Percentiles rank a stretch among this genome's conserved stretches.
These are phyloP conservation scores for Pezicula rhizophila DNA, from an alignment of 2,329 filamentous ascomycete species.

Conservation along the genomic window DNA sequence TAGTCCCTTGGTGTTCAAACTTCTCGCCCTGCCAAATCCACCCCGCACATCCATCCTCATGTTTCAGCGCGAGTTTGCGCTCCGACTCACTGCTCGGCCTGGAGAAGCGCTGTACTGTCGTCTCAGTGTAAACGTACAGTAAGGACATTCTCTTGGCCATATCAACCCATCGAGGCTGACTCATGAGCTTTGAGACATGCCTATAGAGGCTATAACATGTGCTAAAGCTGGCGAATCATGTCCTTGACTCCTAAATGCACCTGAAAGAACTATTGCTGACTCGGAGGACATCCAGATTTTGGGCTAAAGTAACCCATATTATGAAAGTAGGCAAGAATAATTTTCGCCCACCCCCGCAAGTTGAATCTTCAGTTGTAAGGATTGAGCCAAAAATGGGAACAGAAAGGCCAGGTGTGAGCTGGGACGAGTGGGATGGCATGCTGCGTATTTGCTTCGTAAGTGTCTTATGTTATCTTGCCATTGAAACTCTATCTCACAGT, in stretches of 20 bases:
- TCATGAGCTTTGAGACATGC: too few species aligned
- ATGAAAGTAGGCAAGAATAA: conserved; percentile 97
- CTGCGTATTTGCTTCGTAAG: conserved; percentile 76
- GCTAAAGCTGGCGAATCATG: too few species aligned
- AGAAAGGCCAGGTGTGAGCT: conserved; percentile 77
- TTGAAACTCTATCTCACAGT: too few species aligned
- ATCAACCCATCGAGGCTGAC: too few species aligned
- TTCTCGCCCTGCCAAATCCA: conserved; percentile 74
- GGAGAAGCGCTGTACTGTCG: conserved; percentile 86
- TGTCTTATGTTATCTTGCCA: too few species aligned
- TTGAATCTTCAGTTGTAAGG: conserved; percentile 85
- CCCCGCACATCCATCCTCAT: conserved; percentile 85
- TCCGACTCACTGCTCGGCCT: conserved; percentile 80
- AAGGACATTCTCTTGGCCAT: too few species aligned
- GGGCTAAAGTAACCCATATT: conserved; percentile 65
- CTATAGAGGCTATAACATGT: too few species aligned
- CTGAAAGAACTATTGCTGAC: too few species aligned
- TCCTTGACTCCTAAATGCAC: too few species aligned
- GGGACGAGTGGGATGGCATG: conserved; percentile 92
- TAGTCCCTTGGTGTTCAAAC: conserved; percentile 79
- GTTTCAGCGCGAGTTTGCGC: conserved; percentile 93
- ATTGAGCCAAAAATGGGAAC: conserved; percentile 79
- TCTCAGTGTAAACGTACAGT: conserved; percentile 89
- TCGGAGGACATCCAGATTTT: conserved; percentile 41
- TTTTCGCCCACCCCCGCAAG: conserved; percentile 89